Base-by-base conservation (phyloP, 331 rosid genomes). In the Saraca asoca region DNA sequence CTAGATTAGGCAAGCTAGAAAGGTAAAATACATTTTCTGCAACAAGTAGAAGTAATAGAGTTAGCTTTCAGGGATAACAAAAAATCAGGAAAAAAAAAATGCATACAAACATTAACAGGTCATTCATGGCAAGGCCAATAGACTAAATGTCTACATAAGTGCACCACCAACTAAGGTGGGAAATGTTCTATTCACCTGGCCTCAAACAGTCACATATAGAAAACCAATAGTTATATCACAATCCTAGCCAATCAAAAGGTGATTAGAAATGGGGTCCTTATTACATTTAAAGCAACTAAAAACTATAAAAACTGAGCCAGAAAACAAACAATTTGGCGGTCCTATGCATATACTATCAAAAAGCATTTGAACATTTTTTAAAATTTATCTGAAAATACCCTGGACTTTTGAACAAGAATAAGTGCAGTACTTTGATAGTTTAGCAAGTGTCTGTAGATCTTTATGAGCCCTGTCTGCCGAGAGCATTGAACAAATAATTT, bases 401-500 rank as follows among this genome's bases (percentile, higher is more conserved):
- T 59, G 67, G 62, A 62, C 35, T 71, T 15, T 41, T 50, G 33
- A 46, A 35, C 62, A 62, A 66, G 70, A 74, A 62, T 58, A 39
- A 62, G 58, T 57, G 59, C 44, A 37, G 35, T 93, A 93, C 98
- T 94, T 86, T 5, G 92, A 80, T 83, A 94, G 71, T 94, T 90
- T 65, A 94, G 90, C 83, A 94, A 82, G 85, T 94, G 99, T 73
- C 92, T 81, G 89, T 94, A 94, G 77, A 94, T 90, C 91, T 94
- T 94, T 77, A 88, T 64, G 42, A 94, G 97, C 66, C 96, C 99
- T 82, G 82, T 90, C 79, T 94, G 99, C 71, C 99, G 95, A 80
- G 99, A 94, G 76, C 99, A 94, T 68, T 94, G 99, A 58, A 94
- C 99, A 79, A 94, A 88, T 78, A 94, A 75, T 77, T 94, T 94